phyloP scores from a whole-genome alignment of 2,329 filamentous ascomycete species.

The Cladosporium sp. region DNA sequence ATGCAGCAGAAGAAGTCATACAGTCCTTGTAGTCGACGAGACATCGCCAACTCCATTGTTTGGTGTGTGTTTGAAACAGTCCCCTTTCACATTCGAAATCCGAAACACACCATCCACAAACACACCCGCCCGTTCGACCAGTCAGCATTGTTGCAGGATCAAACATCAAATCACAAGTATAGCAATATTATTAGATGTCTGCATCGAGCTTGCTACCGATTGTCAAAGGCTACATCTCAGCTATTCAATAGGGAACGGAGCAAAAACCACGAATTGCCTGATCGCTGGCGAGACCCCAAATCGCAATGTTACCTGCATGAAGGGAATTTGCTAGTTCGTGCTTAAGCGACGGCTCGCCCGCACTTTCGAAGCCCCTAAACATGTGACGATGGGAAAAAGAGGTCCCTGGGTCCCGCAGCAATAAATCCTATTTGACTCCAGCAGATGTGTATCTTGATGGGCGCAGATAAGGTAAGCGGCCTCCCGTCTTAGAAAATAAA shows the following conservation, averaged over 20 bases:
- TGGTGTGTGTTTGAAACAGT: background rate
- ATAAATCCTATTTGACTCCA: background rate
- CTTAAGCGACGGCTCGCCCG: background rate
- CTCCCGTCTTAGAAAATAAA: background rate
- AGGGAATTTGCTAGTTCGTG: background rate
- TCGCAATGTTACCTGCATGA: constrained; percentile 5
- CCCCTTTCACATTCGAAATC: background rate
- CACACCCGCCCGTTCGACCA: background rate
- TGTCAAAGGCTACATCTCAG: background rate
- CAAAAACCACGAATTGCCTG: background rate
- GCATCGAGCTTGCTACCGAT: no score
- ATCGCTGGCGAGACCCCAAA: background rate
- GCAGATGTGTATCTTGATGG: background rate
- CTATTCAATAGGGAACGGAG: background rate
- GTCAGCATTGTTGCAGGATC: background rate
- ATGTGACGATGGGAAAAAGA: background rate
- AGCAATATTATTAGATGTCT: background rate
- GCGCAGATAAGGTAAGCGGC: background rate
- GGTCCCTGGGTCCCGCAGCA: background rate
- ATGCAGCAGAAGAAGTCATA: no score
- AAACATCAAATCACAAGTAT: background rate
- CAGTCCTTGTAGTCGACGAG: background rate
- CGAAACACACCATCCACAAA: background rate
- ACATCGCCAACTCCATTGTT: no score
- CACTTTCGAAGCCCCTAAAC: background rate